Evolutionary conservation across 148 eudicot genomes (phyloP).

Genomic region (Fagopyrum homotropicum): DNA sequence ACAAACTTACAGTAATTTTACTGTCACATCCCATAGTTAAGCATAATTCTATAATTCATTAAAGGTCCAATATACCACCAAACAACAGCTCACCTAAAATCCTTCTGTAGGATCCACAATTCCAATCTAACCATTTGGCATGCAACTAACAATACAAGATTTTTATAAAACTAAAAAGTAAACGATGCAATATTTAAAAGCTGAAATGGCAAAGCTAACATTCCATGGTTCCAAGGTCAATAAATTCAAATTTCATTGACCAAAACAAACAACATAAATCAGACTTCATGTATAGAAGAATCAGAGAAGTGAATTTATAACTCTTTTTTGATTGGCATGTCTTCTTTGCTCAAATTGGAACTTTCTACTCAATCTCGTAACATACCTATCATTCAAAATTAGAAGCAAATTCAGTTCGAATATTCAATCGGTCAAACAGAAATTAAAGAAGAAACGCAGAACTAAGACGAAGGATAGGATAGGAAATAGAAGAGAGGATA

Average conservation of each 20-base stretch:
- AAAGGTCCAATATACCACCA: no score
- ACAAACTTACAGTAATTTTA: background rate
- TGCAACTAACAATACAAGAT: background rate
- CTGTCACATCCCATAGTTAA: background rate
- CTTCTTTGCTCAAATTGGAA: slow-evolving; percentile 64
- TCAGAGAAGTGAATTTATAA: background rate
- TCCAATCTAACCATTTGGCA: no score
- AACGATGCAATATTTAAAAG: no score
- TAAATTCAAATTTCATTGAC: no score
- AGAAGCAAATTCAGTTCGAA: background rate
- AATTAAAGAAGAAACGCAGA: background rate
- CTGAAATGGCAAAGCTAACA: no score
- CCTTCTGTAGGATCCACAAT: no score
- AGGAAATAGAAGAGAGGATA: slow-evolving; percentile 36
- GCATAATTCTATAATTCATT: background rate
- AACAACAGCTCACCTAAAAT: no score
- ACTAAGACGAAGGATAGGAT: slow-evolving; percentile 26
- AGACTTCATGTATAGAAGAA: background rate
- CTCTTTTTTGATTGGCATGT: slow-evolving; percentile 60
- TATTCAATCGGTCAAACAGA: background rate
- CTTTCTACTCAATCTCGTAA: slow-evolving; percentile 52
- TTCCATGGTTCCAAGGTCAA: no score
- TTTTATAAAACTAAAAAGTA: no score
- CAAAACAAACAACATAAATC: background rate
- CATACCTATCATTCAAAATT: slow-evolving; percentile 35